Percentiles rank a stretch among this genome's conserved stretches.
phyloP scores from a whole-genome alignment of 2,329 filamentous ascomycete genomes.

The Stagonosporopsis vannaccii region DNA sequence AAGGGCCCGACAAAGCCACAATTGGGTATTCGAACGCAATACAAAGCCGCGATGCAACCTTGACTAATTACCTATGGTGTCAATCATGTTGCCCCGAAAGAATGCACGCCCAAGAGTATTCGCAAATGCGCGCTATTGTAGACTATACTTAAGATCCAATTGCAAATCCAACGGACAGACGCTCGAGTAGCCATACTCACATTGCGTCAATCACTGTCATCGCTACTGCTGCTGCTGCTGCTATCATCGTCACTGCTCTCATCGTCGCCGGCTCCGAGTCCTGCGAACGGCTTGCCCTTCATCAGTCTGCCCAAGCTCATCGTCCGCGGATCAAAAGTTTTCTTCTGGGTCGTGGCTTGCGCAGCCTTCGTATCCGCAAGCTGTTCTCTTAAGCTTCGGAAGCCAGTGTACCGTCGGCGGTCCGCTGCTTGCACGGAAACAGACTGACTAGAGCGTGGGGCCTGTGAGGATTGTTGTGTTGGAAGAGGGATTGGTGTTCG shows the following conservation, averaged over 20 bases:
- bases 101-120: too few relatives aligned
- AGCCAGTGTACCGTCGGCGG: constrained; percentile 19
- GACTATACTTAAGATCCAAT: too few relatives aligned
- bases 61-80: too few relatives aligned
- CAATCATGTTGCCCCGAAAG: too few relatives aligned
- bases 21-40: too few relatives aligned
- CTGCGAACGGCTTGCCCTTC: not conserved
- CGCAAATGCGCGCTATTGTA: too few relatives aligned
- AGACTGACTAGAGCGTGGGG: constrained; percentile 19
- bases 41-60: too few relatives aligned
- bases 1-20: too few relatives aligned
- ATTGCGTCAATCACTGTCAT: constrained; percentile 11
- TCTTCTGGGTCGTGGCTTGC: constrained; percentile 12
- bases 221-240: constrained; percentile 20
- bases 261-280: constrained; percentile 8
- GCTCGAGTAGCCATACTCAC: not conserved
- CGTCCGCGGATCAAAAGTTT: constrained; percentile 20
- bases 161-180: constrained; percentile 29
- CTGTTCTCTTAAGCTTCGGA: constrained; percentile 23
- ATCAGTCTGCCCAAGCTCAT: constrained; percentile 19
- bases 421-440: constrained; percentile 19
- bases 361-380: constrained; percentile 19
- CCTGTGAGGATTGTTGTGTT: constrained; percentile 12
- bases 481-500: constrained; percentile 19
- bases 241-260: constrained; percentile 8